Base-by-base conservation (phyloP, 148 eudicot species). In the Rhododendron ovatum region DNA sequence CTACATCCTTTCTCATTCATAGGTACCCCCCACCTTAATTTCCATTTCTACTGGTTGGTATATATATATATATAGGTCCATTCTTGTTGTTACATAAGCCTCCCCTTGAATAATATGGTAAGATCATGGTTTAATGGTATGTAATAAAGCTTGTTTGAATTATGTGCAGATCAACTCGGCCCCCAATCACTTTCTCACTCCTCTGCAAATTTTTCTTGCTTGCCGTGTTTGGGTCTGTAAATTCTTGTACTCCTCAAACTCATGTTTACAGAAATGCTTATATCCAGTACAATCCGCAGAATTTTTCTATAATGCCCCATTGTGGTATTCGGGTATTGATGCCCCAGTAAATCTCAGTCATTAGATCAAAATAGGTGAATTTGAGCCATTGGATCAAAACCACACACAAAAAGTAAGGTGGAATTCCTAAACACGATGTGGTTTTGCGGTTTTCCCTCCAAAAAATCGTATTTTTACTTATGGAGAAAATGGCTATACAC, bases 181-280 rank as follows among this genome's bases (percentile, higher is more conserved):
- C 94, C 26, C 93, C 93, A 0, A 85, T 96, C 71, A 88, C 80
- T 87, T 82, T 84, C 78, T 86, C 91, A 33, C 89, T 93, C 84
- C 83, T 94, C 26, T 91, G 91, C 78, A 91, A 93, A 88, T 78
- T 78, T 57, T 81, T 81, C 90, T 74, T 95, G 91, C 93, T 96
- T 78, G 95, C 92, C 24, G 71, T 95, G 26, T 9, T 92, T 71
- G 98, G 97, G 98, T 93, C 33, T 59, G 91, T 86, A 20, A 10
- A 37, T 45, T 50, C 47, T 22, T 78, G 22, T 24, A 65, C 5
- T 65, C 33, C 73, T 65, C 30, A 10, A 65, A 33, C 73, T 7
- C 71, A 63, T 63, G 10, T 22, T 24, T 63, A n/a, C 11, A 7
- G 28, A 63, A n/a, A 63, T 24, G 26, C 30, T 63, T 7, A n/a